Evolutionary conservation across 352 stramenopile genomes (phyloP), one percentile per base, ranked within the genome.

Genomic region (Pythium dissotocum): DNA sequence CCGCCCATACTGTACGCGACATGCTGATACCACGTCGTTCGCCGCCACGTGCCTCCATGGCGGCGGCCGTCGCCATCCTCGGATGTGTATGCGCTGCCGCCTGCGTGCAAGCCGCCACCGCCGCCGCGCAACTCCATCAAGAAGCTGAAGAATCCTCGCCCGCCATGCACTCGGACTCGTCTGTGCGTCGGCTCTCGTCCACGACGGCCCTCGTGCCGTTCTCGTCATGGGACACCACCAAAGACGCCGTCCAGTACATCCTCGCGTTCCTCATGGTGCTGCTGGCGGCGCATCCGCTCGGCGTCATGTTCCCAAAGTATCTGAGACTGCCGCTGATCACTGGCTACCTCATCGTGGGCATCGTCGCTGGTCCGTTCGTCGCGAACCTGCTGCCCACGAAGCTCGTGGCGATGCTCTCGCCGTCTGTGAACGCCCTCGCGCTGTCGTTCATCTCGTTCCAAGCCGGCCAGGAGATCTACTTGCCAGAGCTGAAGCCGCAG

Each of bases 381-480:
- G 63, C 82, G 21, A 77, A 89, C 36, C n/a, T 90, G 24, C 59
- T 90, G 12, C 56, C 78, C 5, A 72, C 67, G 0, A 28, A 60
- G 6, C 65, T 82, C 9, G 74, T 90, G 33, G 58, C 69, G 9
- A 83, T 88, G 74, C 60, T 90, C 21, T 71, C 82, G 26, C 70
- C 61, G 10, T 82, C 75, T 33, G 77, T 91, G 40, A 91, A 76
- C 63, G 79, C 79, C 13, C 65, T 90, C 42, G 81, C 83, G 51
- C 73, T 91, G 18, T 89, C 81, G 14, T 91, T 91, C 73, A 90
- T 91, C 69, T 90, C 83, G 64, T 91, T 91, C 63, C 81, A 91
- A 67, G 81, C 83, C 6, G 83, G 83, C 1, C 83, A 91, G 56
- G 83, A 91, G 67, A 86, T 91, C 65, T 91, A 91, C 54, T 65